A percentile compares a stretch with the other conserved stretches of the same genome.
Conservation (phyloP, 1,284 basidiomycete genomes). For the Taiwanofungus camphoratus region DNA sequence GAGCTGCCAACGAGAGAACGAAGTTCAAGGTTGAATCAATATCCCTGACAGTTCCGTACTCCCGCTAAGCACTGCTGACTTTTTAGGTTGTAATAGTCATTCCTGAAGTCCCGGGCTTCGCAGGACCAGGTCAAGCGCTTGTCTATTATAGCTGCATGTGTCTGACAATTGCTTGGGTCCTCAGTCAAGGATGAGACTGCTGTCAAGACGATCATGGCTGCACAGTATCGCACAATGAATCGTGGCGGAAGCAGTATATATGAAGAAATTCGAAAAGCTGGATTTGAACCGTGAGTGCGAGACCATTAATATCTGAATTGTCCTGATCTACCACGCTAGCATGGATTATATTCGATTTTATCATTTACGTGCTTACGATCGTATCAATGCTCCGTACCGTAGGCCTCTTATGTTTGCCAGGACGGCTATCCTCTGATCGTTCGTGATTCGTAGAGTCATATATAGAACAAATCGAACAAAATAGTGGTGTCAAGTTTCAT, state of each 20-base stretch:
- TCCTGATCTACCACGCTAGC: conserved; percentile 32
- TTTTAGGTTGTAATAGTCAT: conserved; percentile 71
- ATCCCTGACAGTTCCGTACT: background rate
- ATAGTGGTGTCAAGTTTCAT: conserved; percentile 76
- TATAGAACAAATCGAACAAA: conserved; percentile 67
- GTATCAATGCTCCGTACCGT: conserved; percentile 80
- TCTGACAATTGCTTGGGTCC: background rate
- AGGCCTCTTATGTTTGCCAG: too few species aligned
- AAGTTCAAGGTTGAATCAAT: conserved; percentile 75
- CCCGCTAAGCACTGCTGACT: conserved; percentile 3
- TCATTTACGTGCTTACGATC: conserved; percentile 85
- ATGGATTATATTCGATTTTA: conserved; percentile 82
- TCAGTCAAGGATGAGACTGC: conserved; percentile 68
- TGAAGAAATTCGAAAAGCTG: conserved; percentile 73
- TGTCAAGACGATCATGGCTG: conserved; percentile 79
- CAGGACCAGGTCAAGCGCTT: conserved; percentile 40
- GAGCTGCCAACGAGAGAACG: conserved; percentile 62
- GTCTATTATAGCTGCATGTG: background rate
- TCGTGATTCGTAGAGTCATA: too few species aligned
- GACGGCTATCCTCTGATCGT: too few species aligned
- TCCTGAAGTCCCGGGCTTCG: conserved; percentile 78
- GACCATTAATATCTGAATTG: background rate
- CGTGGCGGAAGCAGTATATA: conserved; percentile 85
- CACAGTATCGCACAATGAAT: conserved; percentile 82
- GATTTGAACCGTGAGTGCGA: conserved; percentile 70